These are phyloP conservation scores for Biscogniauxia marginata DNA, from an alignment of 2,329 filamentous ascomycete genomes.

Conservation along the genomic window DNA sequence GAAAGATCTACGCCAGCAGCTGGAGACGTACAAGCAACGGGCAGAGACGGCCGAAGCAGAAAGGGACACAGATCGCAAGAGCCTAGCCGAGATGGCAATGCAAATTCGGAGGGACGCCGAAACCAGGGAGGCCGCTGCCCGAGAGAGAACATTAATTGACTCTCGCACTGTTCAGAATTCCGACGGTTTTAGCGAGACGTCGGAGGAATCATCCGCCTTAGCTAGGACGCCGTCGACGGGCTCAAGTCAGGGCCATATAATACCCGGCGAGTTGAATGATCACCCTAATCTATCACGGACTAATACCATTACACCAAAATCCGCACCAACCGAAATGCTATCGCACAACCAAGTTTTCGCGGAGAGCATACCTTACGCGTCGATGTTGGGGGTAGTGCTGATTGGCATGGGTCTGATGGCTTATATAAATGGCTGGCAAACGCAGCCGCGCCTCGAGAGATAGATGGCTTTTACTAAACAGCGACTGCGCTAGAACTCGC, in stretches of 20 bases:
- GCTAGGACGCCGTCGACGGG: slow-evolving; percentile 24
- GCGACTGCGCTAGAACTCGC: background rate
- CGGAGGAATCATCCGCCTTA: slow-evolving; percentile 18
- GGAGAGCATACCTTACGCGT: slow-evolving; percentile 71
- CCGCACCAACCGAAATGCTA: slow-evolving; percentile 38
- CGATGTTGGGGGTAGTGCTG: slow-evolving; percentile 78
- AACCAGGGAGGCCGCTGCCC: slow-evolving; percentile 44
- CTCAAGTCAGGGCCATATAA: slow-evolving; percentile 21
- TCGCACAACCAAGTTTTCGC: slow-evolving; percentile 46
- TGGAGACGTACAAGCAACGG: slow-evolving; percentile 73
- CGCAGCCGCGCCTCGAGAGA: slow-evolving; percentile 36
- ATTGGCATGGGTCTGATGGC: slow-evolving; percentile 83
- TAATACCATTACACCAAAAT: slow-evolving; percentile 49
- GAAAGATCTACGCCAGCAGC: slow-evolving; percentile 74
- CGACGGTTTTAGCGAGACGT: slow-evolving; percentile 15
- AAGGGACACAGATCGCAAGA: slow-evolving; percentile 67
- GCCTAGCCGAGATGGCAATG: slow-evolving; percentile 83
- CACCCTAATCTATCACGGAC: slow-evolving; percentile 46
- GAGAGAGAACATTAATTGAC: slow-evolving; percentile 38
- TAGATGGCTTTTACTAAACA: slow-evolving; percentile 1
- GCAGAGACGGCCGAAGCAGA: slow-evolving; percentile 82
- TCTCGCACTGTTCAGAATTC: slow-evolving; percentile 27
- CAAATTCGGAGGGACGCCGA: slow-evolving; percentile 72
- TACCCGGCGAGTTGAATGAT: slow-evolving; percentile 37
- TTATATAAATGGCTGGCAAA: slow-evolving; percentile 80